Conservation (phyloP, 352 stramenopile genomes). For the Phytophthora hybrid region DNA sequence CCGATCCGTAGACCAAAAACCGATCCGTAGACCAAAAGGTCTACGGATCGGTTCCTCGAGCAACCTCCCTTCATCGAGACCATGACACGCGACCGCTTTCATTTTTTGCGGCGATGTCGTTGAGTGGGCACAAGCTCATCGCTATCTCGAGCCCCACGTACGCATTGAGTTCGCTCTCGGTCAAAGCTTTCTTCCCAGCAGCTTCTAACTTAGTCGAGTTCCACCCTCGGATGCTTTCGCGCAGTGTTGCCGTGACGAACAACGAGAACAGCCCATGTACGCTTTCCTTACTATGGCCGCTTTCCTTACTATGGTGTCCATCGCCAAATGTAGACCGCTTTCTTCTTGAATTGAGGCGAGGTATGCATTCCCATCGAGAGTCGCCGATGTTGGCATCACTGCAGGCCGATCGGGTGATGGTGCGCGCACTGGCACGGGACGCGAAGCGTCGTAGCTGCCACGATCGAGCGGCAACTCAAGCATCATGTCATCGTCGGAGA, state of each 20-base stretch:
- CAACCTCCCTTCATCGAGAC: constrained; percentile 18
- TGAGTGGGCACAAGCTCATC: constrained; percentile 22
- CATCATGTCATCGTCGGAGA: not conserved
- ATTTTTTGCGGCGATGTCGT: constrained; percentile 12
- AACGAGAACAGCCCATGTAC: constrained; percentile 7
- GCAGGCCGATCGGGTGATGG: not conserved
- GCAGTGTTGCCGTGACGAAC: constrained; percentile 16
- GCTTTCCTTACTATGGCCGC: not conserved
- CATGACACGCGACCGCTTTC: constrained; percentile 19
- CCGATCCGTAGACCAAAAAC: constrained; percentile 8
- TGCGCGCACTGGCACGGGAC: not conserved
- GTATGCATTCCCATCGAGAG: not conserved
- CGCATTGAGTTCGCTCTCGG: constrained; percentile 15
- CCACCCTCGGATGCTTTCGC: constrained; percentile 5
- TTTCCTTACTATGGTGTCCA: not conserved
- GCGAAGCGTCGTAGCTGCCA: not conserved
- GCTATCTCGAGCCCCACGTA: constrained; percentile 20
- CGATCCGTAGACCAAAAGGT: no score
- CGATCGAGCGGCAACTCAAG: not conserved
- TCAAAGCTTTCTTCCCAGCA: not conserved
- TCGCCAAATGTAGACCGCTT: not conserved
- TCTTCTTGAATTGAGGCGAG: not conserved
- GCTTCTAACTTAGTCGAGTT: constrained; percentile 7
- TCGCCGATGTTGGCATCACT: not conserved
- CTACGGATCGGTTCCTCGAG: constrained; percentile 2